Evolutionary conservation across 2,329 filamentous ascomycete genomes (phyloP).

Genomic region (Colletotrichum chlorophyti): DNA sequence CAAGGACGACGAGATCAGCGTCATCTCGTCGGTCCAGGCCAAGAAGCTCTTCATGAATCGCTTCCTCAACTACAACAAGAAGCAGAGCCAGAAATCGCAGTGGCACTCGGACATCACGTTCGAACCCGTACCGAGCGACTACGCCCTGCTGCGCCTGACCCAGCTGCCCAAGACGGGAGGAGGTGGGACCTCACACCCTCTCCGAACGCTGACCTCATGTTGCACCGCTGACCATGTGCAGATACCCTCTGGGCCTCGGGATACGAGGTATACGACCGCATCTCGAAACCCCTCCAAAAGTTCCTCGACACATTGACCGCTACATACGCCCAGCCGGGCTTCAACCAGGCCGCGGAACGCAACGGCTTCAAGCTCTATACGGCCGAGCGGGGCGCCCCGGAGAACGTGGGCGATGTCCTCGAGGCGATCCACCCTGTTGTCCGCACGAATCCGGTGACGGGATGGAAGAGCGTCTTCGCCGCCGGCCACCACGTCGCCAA

Average conservation of each 20-base stretch:
- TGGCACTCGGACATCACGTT: slow-evolving; percentile 73
- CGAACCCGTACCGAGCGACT: slow-evolving; percentile 69
- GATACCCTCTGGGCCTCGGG: slow-evolving; percentile 67
- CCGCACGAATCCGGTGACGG: slow-evolving; percentile 64
- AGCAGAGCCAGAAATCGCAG: slow-evolving; percentile 52
- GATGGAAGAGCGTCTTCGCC: slow-evolving; percentile 63
- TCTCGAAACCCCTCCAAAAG: slow-evolving; percentile 60
- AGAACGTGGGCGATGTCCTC: slow-evolving; percentile 55
- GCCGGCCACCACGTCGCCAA: slow-evolving; percentile 56
- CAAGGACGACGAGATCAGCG: slow-evolving; percentile 66
- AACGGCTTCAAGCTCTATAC: slow-evolving; percentile 54
- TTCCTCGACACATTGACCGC: slow-evolving; percentile 67
- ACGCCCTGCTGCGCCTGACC: slow-evolving; percentile 61
- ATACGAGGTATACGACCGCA: slow-evolving; percentile 67
- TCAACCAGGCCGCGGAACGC: slow-evolving; percentile 52
- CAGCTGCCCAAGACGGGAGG: slow-evolving; percentile 62
- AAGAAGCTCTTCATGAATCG: slow-evolving; percentile 55
- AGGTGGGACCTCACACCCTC: slow-evolving; percentile 43
- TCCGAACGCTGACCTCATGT: rapidly evolving
- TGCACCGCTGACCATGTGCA: slow-evolving; percentile 28
- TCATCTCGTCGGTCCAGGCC: slow-evolving; percentile 64
- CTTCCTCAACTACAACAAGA: slow-evolving; percentile 44
- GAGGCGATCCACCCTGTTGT: slow-evolving; percentile 61
- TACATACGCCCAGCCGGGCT: slow-evolving; percentile 57
- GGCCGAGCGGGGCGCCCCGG: slow-evolving; percentile 53